Conservation (phyloP, 805 yeast genomes). For the Yarrowia osloensis region DNA sequence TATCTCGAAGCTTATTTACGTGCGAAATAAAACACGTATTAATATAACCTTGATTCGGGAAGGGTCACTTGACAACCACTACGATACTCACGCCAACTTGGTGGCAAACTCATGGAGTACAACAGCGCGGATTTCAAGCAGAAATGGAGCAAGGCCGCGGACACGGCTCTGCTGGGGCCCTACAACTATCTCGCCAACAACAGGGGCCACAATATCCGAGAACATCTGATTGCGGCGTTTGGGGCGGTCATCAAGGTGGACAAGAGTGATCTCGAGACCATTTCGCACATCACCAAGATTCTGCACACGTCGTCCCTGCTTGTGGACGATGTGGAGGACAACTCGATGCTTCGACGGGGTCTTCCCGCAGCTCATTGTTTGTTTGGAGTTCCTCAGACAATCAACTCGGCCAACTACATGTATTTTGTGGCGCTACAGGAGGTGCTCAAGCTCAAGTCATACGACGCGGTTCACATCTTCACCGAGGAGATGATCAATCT, state of each 20-base stretch:
- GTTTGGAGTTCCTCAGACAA: slow-evolving; percentile 76
- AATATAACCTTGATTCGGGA: neutral
- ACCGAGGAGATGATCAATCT: slow-evolving; percentile 75
- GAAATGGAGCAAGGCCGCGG: slow-evolving; percentile 18
- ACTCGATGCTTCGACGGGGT: slow-evolving; percentile 71
- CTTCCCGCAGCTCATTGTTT: slow-evolving; percentile 73
- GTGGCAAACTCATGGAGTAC: slow-evolving; percentile 14
- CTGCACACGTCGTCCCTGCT: slow-evolving; percentile 68
- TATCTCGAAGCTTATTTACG: neutral
- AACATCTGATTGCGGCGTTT: slow-evolving; percentile 53
- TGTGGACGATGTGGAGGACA: slow-evolving; percentile 89
- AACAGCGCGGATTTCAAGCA: slow-evolving; percentile 13
- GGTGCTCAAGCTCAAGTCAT: slow-evolving; percentile 44
- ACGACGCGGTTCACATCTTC: slow-evolving; percentile 47
- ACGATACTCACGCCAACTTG: too few relatives aligned
- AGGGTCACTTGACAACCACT: too few relatives aligned
- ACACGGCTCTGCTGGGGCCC: slow-evolving; percentile 46
- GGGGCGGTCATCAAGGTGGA: slow-evolving; percentile 54
- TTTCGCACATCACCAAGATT: slow-evolving; percentile 56
- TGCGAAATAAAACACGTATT: slow-evolving; percentile 6
- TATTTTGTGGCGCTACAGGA: slow-evolving; percentile 69
- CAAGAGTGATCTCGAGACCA: slow-evolving; percentile 42
- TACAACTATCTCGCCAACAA: slow-evolving; percentile 52
- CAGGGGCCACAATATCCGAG: slow-evolving; percentile 61
- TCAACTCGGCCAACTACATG: slow-evolving; percentile 81